Evolutionary conservation across 2,329 filamentous ascomycete species (phyloP).

Genomic region (Nothophaeocryptopus gaeumannii): DNA sequence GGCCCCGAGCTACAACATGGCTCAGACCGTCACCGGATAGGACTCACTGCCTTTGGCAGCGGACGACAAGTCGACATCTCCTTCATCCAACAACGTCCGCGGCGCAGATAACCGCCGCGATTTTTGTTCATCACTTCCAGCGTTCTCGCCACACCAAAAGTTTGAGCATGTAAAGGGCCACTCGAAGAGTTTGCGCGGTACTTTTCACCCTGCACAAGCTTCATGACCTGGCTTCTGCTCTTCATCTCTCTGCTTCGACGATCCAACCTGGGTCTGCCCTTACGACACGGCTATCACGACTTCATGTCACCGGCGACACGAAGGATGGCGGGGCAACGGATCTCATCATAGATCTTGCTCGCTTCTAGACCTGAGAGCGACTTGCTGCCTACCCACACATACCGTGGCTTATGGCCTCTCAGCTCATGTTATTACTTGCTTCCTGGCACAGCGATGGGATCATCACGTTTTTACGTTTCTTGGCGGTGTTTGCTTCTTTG

Average conservation of each 20-base stretch:
- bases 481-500: conserved; percentile 2
- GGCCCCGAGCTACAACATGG: conserved; percentile 29
- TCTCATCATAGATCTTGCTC: not conserved
- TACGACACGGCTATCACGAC: too few relatives aligned
- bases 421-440: not conserved
- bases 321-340: not conserved
- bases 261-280: not conserved
- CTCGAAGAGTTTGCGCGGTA: not conserved
- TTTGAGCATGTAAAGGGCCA: not conserved
- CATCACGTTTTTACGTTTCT: conserved; percentile 3
- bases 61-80: too few relatives aligned
- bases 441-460: conserved; percentile 5
- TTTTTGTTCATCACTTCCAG: not conserved
- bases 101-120: too few relatives aligned
- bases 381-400: too few relatives aligned
- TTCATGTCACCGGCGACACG: too few relatives aligned
- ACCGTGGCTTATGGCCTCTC: not conserved
- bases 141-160: conserved; percentile 5
- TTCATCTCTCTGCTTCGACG: not conserved
- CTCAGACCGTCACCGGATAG: conserved; percentile 39
- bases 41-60: not conserved
- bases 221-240: not conserved
- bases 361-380: too few relatives aligned
- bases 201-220: not conserved
- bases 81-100: too few relatives aligned